Conservation (phyloP, 345 rosid genomes). For the Gossypium rotundifolium region DNA sequence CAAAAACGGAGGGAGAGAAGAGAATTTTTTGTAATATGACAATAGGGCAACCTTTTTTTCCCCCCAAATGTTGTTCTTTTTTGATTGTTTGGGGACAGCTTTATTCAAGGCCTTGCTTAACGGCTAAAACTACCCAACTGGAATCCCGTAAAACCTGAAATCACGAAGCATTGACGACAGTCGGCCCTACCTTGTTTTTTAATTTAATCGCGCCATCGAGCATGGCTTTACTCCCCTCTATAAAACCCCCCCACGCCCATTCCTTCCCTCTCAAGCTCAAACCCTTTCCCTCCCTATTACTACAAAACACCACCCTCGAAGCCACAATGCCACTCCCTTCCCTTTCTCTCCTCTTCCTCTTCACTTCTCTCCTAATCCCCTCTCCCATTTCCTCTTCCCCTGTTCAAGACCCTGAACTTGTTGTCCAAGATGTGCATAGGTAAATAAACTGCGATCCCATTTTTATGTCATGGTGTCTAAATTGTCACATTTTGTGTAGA, state of each 20-base stretch:
- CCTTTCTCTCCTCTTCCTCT: background rate
- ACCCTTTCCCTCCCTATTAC: background rate
- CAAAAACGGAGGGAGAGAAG: background rate
- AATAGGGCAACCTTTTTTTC: background rate
- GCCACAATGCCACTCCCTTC: background rate
- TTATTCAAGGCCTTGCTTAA: constrained; percentile 21
- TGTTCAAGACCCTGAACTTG: background rate
- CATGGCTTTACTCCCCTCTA: constrained; percentile 31
- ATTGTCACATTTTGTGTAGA: background rate
- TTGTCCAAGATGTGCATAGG: background rate
- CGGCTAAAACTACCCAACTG: constrained; percentile 31
- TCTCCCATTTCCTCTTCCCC: background rate
- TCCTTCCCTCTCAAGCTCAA: constrained; percentile 11
- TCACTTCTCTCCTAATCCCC: background rate
- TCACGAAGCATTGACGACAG: constrained; percentile 25
- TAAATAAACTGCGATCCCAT: background rate
- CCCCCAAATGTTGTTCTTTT: background rate
- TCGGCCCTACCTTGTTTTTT: constrained; percentile 29
- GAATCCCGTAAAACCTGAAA: constrained; percentile 48
- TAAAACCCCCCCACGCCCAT: constrained; percentile 16
- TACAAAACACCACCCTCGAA: background rate
- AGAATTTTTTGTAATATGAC: background rate
- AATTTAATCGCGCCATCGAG: constrained; percentile 27
- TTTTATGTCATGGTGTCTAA: background rate
- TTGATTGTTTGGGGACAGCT: constrained; percentile 10